Base-by-base conservation (phyloP, 1,284 basidiomycete genomes). In the Agaricales sp. region DNA sequence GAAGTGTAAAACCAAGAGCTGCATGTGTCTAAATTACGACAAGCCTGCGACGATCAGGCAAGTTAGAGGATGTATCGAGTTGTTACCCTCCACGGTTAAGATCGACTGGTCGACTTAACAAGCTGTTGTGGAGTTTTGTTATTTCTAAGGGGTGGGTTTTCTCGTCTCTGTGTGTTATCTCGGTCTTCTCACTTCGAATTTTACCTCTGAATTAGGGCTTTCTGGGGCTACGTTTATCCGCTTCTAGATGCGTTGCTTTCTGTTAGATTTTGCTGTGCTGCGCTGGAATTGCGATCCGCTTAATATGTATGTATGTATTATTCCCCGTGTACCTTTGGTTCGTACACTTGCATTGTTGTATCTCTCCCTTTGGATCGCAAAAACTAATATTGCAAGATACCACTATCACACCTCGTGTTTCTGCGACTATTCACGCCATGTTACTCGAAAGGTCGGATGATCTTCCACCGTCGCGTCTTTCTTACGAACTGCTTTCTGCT, bases 11-110 rank as follows among this genome's bases (percentile, higher is more conserved):
- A 67, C 64, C 53, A 55, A 60, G 23, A 68, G 58, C 3, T 73
- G 72, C 50, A 64, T 61, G 6, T 65, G 65, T 2, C 52, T 64
- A 35, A 67, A 68, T 49, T 74, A 73, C 51, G 70, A 74, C 54
- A 61, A 63, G 45, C 50, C 61, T 16, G 66, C 66, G 45, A 74
- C 71, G 18, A 51, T 73, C 39, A 66, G 61, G 47, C 69, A 72
- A 56, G 69, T 74, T 45, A 57, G 60, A 45, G 57, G 61, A 16
- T 73, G 70, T 53, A 57, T 74, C 12, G 65, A 68, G 6, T 50
- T 61, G 16, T 58, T 74, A 48, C 69, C 71, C 6, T 52, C 47
- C 30, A 47, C 49, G 3, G 20, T 58, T 64, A 19, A 51, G 8
- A 41, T 18, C 16, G 19, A 41, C 8, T 41, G 39, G n/a, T n/a